Conservation (phyloP, 2,329 filamentous ascomycete species). For the Colletotrichum lentis region DNA sequence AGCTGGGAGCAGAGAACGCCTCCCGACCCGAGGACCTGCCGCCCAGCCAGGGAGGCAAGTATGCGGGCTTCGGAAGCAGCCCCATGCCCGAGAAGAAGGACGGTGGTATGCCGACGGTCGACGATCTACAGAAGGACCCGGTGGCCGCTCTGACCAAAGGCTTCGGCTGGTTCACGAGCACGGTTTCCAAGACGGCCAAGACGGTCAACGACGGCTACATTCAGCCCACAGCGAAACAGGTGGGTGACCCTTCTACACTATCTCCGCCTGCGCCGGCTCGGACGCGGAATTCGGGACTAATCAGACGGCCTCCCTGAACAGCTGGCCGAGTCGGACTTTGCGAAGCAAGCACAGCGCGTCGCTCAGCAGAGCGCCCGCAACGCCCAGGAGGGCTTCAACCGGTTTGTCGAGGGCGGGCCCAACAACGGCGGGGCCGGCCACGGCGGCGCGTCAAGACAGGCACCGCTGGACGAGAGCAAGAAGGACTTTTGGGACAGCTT, state of each 20-base stretch:
- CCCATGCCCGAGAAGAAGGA: constrained; percentile 61
- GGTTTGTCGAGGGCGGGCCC: constrained; percentile 81
- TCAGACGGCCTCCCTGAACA: constrained; percentile 48
- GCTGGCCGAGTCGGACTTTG: constrained; percentile 82
- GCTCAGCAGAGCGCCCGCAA: constrained; percentile 75
- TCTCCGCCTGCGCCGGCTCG: constrained; percentile 18
- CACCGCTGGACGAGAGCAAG: constrained; percentile 68
- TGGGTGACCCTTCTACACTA: constrained; percentile 51
- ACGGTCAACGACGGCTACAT: constrained; percentile 91
- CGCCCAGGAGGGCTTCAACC: constrained; percentile 81
- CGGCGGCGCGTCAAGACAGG: constrained; percentile 46
- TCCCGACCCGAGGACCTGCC: constrained; percentile 75
- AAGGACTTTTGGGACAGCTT: constrained; percentile 95
- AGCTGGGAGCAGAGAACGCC: constrained; percentile 84
- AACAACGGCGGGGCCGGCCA: constrained; percentile 47
- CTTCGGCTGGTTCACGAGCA: constrained; percentile 91
- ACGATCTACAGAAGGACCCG: constrained; percentile 91
- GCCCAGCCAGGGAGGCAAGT: constrained; percentile 93
- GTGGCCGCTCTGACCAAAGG: constrained; percentile 88
- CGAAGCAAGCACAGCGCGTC: constrained; percentile 70
- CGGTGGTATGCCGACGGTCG: constrained; percentile 70
- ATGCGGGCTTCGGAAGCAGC: constrained; percentile 86
- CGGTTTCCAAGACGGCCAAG: constrained; percentile 89
- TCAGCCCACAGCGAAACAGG: constrained; percentile 89
- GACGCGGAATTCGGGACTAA: constrained; percentile 40